phyloP scores from a whole-genome alignment of 176 grass and related monocot genomes.

The Dactylis glomerata region DNA sequence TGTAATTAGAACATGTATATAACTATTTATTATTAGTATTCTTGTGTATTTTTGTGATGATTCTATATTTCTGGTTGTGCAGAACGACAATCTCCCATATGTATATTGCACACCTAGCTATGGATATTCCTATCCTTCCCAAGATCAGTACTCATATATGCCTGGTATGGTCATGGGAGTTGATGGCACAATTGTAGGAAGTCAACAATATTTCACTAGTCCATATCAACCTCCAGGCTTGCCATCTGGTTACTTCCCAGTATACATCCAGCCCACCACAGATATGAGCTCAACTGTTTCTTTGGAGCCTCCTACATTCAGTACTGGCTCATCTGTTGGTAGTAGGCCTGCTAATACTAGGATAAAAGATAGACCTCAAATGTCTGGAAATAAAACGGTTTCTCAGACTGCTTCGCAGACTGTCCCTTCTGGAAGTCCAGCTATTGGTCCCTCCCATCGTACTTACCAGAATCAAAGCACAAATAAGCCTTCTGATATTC shows the following conservation, averaged over 20 bases:
- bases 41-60: not conserved
- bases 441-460: slow-evolving; percentile 26
- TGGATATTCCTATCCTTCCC: slow-evolving; percentile 51
- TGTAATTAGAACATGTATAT: not conserved
- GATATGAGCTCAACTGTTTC: slow-evolving; percentile 44
- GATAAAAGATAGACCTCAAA: slow-evolving; percentile 32
- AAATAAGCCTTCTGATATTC: slow-evolving; percentile 36
- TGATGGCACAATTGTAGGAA: slow-evolving; percentile 39
- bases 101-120: slow-evolving; percentile 68
- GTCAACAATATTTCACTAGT: slow-evolving; percentile 45
- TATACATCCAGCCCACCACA: slow-evolving; percentile 44
- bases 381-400: slow-evolving; percentile 43
- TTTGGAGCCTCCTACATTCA: slow-evolving; percentile 30
- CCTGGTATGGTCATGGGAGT: slow-evolving; percentile 34
- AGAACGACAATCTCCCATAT: slow-evolving; percentile 57
- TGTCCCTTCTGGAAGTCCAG: slow-evolving; percentile 26
- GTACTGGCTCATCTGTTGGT: slow-evolving; percentile 27
- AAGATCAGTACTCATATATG: slow-evolving; percentile 52
- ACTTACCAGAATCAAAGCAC: slow-evolving; percentile 43
- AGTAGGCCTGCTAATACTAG: slow-evolving; percentile 36
- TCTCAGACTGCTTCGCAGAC: slow-evolving; percentile 32
- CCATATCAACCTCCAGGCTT: slow-evolving; percentile 51
- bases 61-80: slow-evolving; percentile 38
- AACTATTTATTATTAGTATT: not conserved
- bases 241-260: slow-evolving; percentile 47